Evolutionary conservation across 805 yeast genomes (phyloP), one percentile per base, ranked within the genome.

Genomic region (Ogataea thermomethanolica): DNA sequence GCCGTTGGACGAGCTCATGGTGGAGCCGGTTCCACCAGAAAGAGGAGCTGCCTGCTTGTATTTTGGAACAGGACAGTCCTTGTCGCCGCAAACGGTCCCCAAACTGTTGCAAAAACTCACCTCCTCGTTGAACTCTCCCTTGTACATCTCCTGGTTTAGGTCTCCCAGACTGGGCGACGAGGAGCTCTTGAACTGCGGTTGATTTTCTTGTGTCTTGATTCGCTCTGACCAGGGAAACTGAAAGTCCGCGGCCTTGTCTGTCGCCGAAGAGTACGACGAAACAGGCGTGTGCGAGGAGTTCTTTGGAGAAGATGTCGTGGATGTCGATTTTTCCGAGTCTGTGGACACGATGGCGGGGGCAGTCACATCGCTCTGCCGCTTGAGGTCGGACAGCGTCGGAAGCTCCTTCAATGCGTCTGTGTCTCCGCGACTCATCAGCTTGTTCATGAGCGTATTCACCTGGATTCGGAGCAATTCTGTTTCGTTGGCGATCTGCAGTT

Each of bases 11-110:
- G 33, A 30, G 4, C 35, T n/a, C 5, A 27, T 29, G 3, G 29
- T 22, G 6, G 40, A 27, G 8, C 32, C 35, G 1, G 38, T 29
- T 3, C 37, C 44, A 17, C 45, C 51, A 8, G 45, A 35, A 8
- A 33, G 30, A 7, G 46, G 33, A 3, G 47, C 35, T 4, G 46
- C 41, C 45, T 48, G 32, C 13, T 44, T 32, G 11, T 40, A 55
- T 52, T 65, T 61, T 3, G 96, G 95, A 4, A 81, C 58, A 3
- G 93, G 95, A 48, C 75, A 64, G 11, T 71, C 71, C 52, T 70
- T 79, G 6, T 81, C 80, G 12, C 96, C 97, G 63, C 97, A 90
- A 1, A 89, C 97, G 59, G 79, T 73, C 46, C 77, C 75, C 56
- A 91, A 71, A 51, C 80, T 77, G 20, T 75, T 74, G 57, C 98